A percentile compares a stretch with the other conserved stretches of the same genome.
These are phyloP conservation scores for Sutorius eximius DNA, from an alignment of 1,284 basidiomycete genomes.

Conservation along the genomic window DNA sequence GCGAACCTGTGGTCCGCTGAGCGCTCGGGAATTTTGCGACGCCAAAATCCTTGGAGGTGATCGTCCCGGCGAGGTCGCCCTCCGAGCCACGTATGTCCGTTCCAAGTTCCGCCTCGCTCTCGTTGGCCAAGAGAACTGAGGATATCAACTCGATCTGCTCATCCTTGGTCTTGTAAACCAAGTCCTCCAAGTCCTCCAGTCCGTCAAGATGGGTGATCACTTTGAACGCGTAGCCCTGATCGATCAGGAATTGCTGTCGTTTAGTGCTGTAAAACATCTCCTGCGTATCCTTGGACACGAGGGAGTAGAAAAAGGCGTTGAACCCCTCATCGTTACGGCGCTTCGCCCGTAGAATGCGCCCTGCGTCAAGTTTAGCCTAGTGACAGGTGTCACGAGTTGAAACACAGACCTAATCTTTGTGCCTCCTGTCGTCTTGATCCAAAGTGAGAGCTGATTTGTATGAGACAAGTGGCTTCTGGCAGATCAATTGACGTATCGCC, in stretches of 20 bases:
- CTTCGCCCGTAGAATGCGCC: constrained; percentile 95
- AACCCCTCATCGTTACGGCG: constrained; percentile 98
- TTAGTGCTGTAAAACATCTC: constrained; percentile 99
- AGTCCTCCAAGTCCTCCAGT: constrained; percentile 79
- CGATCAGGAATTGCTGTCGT: constrained; percentile 97
- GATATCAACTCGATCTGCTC: constrained; percentile 96
- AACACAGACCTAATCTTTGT: constrained; percentile 78
- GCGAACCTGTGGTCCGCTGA: constrained; percentile 81
- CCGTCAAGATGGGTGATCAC: constrained; percentile 98
- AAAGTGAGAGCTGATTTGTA: constrained; percentile 99
- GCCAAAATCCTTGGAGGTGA: constrained; percentile 76
- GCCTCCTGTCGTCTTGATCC: constrained; percentile 98
- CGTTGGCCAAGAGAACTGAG: constrained; percentile 89
- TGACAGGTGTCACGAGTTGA: constrained; percentile 19
- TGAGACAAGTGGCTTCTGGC: constrained; percentile 98
- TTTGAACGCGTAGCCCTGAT: constrained; percentile 98
- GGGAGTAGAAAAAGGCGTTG: constrained; percentile 99
- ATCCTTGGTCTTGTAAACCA: constrained; percentile 89
- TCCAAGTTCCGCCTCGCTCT: constrained; percentile 88
- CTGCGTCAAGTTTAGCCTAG: constrained; percentile 39
- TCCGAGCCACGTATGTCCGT: constrained; percentile 76
- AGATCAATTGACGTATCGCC: constrained; percentile 99
- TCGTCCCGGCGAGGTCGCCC: constrained; percentile 78
- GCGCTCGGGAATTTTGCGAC: constrained; percentile 61
- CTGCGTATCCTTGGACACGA: constrained; percentile 98